Conservation (phyloP, 768 basidiomycete species). For the Mycena alexandri region DNA sequence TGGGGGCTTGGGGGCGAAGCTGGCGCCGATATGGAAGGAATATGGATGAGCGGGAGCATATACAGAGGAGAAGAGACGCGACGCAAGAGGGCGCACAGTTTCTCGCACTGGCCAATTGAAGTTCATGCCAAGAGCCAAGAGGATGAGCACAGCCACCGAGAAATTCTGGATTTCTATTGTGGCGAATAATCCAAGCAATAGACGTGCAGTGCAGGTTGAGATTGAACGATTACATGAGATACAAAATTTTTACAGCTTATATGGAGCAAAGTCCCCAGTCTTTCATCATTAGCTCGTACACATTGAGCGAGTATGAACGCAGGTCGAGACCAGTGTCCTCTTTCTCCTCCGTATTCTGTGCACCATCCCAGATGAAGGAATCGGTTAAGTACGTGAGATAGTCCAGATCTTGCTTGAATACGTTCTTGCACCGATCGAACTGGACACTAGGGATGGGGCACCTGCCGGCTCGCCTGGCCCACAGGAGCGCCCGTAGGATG, state of each 20-base stretch:
- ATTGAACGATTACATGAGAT: too few relatives aligned
- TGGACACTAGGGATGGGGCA: conserved; percentile 2
- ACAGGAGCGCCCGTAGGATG: conserved; percentile 13
- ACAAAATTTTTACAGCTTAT: too few relatives aligned
- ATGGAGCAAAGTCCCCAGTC: too few relatives aligned
- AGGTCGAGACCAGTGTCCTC: background rate
- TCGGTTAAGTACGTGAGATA: background rate
- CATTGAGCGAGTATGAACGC: conserved; percentile 3
- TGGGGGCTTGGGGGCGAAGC: conserved; percentile 36
- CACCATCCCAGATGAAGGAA: background rate
- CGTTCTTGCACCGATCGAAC: conserved; percentile 4
- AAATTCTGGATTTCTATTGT: too few relatives aligned
- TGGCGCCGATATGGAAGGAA: conserved; percentile 34
- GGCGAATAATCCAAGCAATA: too few relatives aligned
- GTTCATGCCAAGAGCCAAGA: conserved; percentile 3
- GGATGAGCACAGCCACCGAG: too few relatives aligned
- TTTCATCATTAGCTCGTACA: background rate
- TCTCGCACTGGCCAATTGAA: conserved; percentile 8
- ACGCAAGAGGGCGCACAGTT: conserved; percentile 15
- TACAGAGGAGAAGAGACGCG: conserved; percentile 20
- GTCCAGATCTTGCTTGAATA: background rate
- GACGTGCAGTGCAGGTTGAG: too few relatives aligned
- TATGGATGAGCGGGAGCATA: conserved; percentile 26
- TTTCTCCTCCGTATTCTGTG: background rate
- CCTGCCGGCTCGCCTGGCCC: conserved; percentile 9